A percentile compares a stretch with the other conserved stretches of the same genome.
These are phyloP conservation scores for Malassezia sp. DNA, from an alignment of 1,284 basidiomycete species.

Conservation along the genomic window DNA sequence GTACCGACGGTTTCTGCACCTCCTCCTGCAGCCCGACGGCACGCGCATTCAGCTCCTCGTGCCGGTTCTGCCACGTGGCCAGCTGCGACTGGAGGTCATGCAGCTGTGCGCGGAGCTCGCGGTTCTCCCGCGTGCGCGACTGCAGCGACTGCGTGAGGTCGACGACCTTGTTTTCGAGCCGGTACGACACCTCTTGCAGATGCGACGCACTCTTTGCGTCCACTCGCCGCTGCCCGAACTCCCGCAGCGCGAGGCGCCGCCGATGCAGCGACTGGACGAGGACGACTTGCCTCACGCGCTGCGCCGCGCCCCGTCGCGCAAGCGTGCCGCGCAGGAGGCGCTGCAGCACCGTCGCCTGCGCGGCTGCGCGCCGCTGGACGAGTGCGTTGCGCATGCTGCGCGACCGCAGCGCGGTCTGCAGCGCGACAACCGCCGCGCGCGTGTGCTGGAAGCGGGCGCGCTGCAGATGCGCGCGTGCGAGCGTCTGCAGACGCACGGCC, in stretches of 20 bases:
- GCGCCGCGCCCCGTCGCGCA: conserved; percentile 51
- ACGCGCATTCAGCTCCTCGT: conserved; percentile 74
- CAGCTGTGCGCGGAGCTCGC: conserved; percentile 63
- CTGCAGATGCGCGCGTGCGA: conserved; percentile 62
- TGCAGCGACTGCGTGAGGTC: conserved; percentile 95
- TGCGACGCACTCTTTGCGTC: conserved; percentile 95
- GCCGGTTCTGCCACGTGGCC: conserved; percentile 67
- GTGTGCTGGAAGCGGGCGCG: conserved; percentile 59
- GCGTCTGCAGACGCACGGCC: conserved; percentile 66
- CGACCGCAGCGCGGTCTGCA: conserved; percentile 78
- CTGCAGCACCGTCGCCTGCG: conserved; percentile 68
- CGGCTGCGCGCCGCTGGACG: conserved; percentile 55
- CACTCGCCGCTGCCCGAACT: conserved; percentile 68
- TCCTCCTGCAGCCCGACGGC: conserved; percentile 65
- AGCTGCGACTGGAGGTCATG: conserved; percentile 72
- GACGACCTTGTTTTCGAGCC: conserved; percentile 97
- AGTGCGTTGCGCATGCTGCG: conserved; percentile 61
- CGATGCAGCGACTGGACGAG: conserved; percentile 85
- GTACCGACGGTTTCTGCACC: conserved; percentile 62
- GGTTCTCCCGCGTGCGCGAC: conserved; percentile 81
- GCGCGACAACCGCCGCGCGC: conserved; percentile 57
- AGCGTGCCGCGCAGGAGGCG: conserved; percentile 72
- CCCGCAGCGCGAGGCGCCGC: conserved; percentile 71
- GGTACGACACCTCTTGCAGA: conserved; percentile 98
- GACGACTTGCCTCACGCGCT: conserved; percentile 52